These are phyloP conservation scores for Fusarium pseudograminearum DNA, from an alignment of 2,329 filamentous ascomycete species.

Conservation along the genomic window DNA sequence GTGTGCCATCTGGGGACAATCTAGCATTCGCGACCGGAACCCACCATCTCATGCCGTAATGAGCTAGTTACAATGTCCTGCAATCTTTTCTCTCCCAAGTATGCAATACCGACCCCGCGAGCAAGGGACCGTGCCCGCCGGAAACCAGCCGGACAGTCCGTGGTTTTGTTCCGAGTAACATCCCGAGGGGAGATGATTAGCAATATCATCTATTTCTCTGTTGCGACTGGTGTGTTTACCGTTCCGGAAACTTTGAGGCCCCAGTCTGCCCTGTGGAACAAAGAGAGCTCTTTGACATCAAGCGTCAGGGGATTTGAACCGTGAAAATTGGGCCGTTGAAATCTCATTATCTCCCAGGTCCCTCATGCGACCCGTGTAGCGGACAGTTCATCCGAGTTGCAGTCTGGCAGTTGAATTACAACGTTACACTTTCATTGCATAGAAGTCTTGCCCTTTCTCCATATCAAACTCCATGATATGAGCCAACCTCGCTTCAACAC, in stretches of 20 bases:
- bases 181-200: conserved; percentile 1
- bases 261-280: conserved; percentile 14
- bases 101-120: conserved; percentile 12
- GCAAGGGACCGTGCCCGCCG: conserved; percentile 19
- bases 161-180: conserved; percentile 9
- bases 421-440: conserved; percentile 23
- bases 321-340: conserved; percentile 12
- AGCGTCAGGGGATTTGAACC: conserved; percentile 12
- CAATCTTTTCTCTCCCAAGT: conserved; percentile 4
- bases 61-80: conserved; percentile 2
- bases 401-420: conserved; percentile 12
- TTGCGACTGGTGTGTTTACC: conserved; percentile 8
- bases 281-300: conserved; percentile 12
- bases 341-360: conserved; percentile 19
- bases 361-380: conserved; percentile 14
- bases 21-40: conserved; percentile 3
- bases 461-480: conserved; percentile 9
- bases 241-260: neutral
- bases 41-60: conserved; percentile 4
- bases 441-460: conserved; percentile 1
- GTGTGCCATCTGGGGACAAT: conserved; percentile 1
- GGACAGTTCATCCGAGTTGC: conserved; percentile 8
- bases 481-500: neutral
- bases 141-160: conserved; percentile 11
- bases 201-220: conserved; percentile 2